Base-by-base conservation (phyloP, 1,284 basidiomycete genomes). In the Cryptococcus sp. region DNA sequence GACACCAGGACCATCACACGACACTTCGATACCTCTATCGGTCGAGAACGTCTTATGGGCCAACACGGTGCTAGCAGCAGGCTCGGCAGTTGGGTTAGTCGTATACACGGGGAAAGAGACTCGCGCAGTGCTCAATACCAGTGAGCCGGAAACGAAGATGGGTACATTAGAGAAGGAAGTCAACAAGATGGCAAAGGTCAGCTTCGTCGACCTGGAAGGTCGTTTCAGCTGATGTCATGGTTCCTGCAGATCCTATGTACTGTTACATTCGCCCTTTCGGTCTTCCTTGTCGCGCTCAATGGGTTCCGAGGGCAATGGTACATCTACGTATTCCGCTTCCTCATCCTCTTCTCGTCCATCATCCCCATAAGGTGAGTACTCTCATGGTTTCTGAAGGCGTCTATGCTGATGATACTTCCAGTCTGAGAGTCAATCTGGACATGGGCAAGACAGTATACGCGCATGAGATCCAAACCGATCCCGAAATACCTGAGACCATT, bases 401-500 rank as follows among this genome's bases (percentile, higher is more conserved):
- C 3, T 27, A 20, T 15, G 50, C 27, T 23, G 19, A 46, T 22
- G 19, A 23, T 40, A 50, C 19, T 39, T 22, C 17, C 62, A 97
- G 93, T 83, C 82, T 99, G 53, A 90, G 96, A 25, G 95, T 99
- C 61, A 99, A 99, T 70, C 83, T 99, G 51, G 96, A 99, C 77
- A 98, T 99, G 94, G 96, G 95, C 61, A 99, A 99, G 81, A 98
- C 94, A 0, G 91, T 98, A 45, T 99, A 99, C 70, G 92, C 93
- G 0, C 87, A 90, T 48, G 91, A 95, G 68, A 99, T 99, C 60
- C 93, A 94, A 87, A 87, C 85, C 60, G 96, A 99, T 78, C 72
- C 72, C 45, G 93, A 98, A 78, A 99, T 99, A 65, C 91, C 92
- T 1, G 86, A 88, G 50, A 98, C 96, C 1, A 95, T 99, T 61